Conservation (phyloP, 2,329 filamentous ascomycete genomes). For the Seiridium cupressi region DNA sequence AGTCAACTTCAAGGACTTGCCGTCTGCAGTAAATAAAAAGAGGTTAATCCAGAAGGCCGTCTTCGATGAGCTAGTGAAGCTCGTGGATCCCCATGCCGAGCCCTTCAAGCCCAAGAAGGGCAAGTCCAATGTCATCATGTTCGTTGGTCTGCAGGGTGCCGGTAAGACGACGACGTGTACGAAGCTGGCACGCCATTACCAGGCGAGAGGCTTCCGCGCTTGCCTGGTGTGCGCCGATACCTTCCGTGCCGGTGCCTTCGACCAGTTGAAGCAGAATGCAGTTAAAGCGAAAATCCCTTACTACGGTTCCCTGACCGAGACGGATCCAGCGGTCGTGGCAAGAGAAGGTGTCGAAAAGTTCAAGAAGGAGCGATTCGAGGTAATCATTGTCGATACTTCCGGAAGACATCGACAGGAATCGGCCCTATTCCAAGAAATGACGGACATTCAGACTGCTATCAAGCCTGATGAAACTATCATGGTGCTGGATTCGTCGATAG, state of each 20-base stretch:
- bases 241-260: constrained; percentile 96
- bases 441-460: constrained; percentile 90
- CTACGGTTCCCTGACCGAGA: constrained; percentile 94
- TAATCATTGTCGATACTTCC: constrained; percentile 98
- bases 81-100: constrained; percentile 93
- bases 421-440: constrained; percentile 95
- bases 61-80: constrained; percentile 92
- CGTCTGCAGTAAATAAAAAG: constrained; percentile 94
- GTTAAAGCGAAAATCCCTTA: constrained; percentile 99
- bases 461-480: constrained; percentile 96
- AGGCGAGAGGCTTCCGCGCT: constrained; percentile 86
- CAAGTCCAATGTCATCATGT: constrained; percentile 97
- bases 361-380: constrained; percentile 97
- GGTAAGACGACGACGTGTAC: constrained; percentile 99
- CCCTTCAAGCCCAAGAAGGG: constrained; percentile 97
- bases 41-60: constrained; percentile 96
- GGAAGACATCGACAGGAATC: constrained; percentile 93
- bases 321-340: constrained; percentile 89
- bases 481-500: constrained; percentile 94
- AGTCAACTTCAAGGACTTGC: constrained; percentile 94
- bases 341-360: constrained; percentile 97
- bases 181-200: constrained; percentile 92
- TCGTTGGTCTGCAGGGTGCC: constrained; percentile 94
- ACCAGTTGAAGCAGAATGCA: constrained; percentile 97
- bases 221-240: constrained; percentile 97